Base-by-base conservation (phyloP, 352 stramenopile genomes). In the Phytophthora ohioensis region DNA sequence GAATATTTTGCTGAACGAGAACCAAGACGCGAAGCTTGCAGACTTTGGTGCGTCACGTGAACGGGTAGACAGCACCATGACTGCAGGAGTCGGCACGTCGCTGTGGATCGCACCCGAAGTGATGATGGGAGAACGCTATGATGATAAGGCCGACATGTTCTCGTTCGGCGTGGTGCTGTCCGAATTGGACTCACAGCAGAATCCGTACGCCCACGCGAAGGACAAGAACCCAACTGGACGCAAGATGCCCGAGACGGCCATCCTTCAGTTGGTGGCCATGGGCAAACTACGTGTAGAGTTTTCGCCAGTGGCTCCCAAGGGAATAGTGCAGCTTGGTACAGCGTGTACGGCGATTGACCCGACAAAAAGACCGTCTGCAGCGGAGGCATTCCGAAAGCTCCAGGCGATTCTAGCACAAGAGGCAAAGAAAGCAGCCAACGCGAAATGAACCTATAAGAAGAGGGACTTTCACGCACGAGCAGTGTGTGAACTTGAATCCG, bases 131-230 rank as follows among this genome's bases (percentile, higher is more conserved):
- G 71, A 80, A 60, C 51, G 62, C 36, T 85, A 85, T 31, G 68
- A 82, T 52, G 78, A 82, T 30, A 85, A 82, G 52, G 75, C 78
- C 6, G 78, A 85, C 48, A 79, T 85, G 42, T 85, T 81, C 48
- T 85, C 78, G 17, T 85, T 85, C 48, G 78, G 75, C n/a, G 68
- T 82, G 5, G 70, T 85, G 63, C 59, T 85, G 11, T 75, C 75
- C 4, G 78, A 85, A 55, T 76, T 85, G n/a, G 78, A 85, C 49
- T 78, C 75, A 10, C 72, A 83, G 17, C 54, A 73, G 56, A 68
- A 64, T 12, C 78, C 75, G 32, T 85, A 80, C 54, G 57, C 76
- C 1, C 56, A 82, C 32, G 71, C 64, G 2, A 81, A 82, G 49
- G 71, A 76, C n/a, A 77, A 76, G 38, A 79, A 74, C 45, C 52